Conservation (phyloP, 2,329 filamentous ascomycete species). For the Pseudogymnoascus sp. region DNA sequence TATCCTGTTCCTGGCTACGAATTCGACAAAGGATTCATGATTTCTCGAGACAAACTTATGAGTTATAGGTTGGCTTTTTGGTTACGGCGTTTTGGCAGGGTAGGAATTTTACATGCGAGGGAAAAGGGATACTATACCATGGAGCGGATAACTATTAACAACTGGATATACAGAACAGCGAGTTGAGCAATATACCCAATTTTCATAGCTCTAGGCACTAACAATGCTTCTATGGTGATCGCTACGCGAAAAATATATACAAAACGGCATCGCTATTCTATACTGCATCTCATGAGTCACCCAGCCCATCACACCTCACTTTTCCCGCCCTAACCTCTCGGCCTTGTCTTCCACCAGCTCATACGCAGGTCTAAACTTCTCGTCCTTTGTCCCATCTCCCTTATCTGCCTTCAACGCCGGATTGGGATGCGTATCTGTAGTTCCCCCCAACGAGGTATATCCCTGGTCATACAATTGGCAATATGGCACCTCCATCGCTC, state of each 20-base stretch:
- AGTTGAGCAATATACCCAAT: slow-evolving; percentile 3
- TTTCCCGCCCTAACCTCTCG: slow-evolving; percentile 67
- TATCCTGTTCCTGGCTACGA: slow-evolving; percentile 48
- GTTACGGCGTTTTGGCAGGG: background rate
- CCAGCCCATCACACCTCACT: background rate
- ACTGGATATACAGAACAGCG: slow-evolving; percentile 4
- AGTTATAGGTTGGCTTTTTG: background rate
- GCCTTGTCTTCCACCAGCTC: slow-evolving; percentile 66
- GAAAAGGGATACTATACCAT: slow-evolving; percentile 1
- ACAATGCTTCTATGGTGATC: slow-evolving; percentile 1
- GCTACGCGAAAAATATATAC: background rate
- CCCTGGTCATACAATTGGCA: slow-evolving; percentile 81
- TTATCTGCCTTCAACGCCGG: slow-evolving; percentile 52
- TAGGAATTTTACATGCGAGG: background rate
- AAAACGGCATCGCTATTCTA: slow-evolving; percentile 4
- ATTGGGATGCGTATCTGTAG: slow-evolving; percentile 81
- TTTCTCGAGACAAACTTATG: background rate
- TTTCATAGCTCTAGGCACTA: slow-evolving; percentile 2
- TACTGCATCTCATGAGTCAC: background rate
- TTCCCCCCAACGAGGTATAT: slow-evolving; percentile 88
- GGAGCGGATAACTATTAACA: background rate
- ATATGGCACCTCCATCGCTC: slow-evolving; percentile 71
- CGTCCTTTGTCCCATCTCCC: slow-evolving; percentile 26
- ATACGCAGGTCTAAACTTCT: slow-evolving; percentile 62
- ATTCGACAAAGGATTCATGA: slow-evolving; percentile 19